Evolutionary conservation across 2,329 filamentous ascomycete species (phyloP), one percentile per base, ranked within the genome.

Genomic region (Aspergillus brasiliensis): DNA sequence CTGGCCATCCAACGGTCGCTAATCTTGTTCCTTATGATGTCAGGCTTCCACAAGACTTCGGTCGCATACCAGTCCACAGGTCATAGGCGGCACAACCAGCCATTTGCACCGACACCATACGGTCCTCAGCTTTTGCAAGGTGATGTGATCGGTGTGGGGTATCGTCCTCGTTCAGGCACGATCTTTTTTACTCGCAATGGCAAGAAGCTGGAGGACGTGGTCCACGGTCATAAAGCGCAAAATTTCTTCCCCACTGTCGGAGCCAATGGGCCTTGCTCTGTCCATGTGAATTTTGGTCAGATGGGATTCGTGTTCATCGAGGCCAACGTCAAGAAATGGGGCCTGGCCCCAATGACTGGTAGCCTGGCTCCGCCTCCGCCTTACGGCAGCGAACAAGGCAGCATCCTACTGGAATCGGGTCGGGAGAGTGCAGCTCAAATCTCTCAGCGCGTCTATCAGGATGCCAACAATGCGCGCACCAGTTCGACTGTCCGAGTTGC

Each of bases 251-350:
- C 95, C 1, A 95, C 95, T 0, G 86, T 99, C n/a, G 95, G 95
- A 46, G 93, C 95, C 59, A 97, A 95, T 72, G 95, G 95, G 0
- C 95, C 95, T 15, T 93, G 91, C 70, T 89, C 89, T 31, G 86
- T 99, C 1, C 94, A 99, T 74, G 95, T 98, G 73, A 99, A 99
- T 76, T 96, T 99, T 75, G 95, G 95, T 7, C 95, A 99, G 75
- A 91, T 95, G 72, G 95, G 95, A 34, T 99, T 98, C 73, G 95
- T 99, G 51, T 99, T 98, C 73, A 98, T 99, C 69, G 95, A 99
- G 78, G 95, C 94, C 63, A 99, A 99, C 71, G 95, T 99, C 62
- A 99, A 99, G 86, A 99, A 98, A 82, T 99, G 95, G 95, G 95
- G 95, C 2, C 82, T 99, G 57, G 95, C 95, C 51, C 95, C 95